Evolutionary conservation across 129 eudicot species (phyloP), one percentile per base, ranked within the genome.

Genomic region (Erigeron canadensis): DNA sequence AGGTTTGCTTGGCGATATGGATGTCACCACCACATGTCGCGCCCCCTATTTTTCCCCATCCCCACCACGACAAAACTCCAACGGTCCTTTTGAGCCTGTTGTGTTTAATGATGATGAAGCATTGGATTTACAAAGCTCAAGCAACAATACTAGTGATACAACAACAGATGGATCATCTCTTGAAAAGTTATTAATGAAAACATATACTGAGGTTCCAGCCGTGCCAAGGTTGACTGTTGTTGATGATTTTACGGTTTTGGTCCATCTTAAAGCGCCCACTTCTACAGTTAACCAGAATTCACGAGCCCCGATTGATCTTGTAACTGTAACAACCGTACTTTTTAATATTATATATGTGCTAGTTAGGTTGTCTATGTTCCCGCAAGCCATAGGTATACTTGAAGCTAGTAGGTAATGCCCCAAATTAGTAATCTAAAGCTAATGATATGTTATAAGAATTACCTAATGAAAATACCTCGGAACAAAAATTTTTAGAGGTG

Each of bases 261-360:
- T 90, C 75, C 85, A 87, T 76, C 71, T 90, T 3, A 87, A 90
- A 75, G 96, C 96, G 45, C 96, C 93, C 5, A 65, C 58, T 70
- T 81, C 88, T 12, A 47, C 54, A 21, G 37, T 78, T 74, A 77
- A 80, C 15, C 88, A 54, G 70, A 57, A 76, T 34, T 73, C 90
- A 4, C 91, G 96, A 6, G 88, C 95, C 4, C 86, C 98, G 3
- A 85, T 92, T 34, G 98, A 92, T 65, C 91, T 92, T 7, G 95
- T 92, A 15, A n/a, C n/a, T n/a, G n/a, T n/a, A n/a, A n/a, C n/a
- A n/a, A n/a, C n/a, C n/a, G n/a, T n/a, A n/a, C n/a, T n/a, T n/a
- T n/a, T n/a, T n/a, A n/a, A n/a, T n/a, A n/a, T n/a, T n/a, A n/a
- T n/a, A n/a, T n/a, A n/a, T n/a, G n/a, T n/a, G n/a, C n/a, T n/a